Evolutionary conservation across 345 rosid genomes (phyloP), one percentile per base, ranked within the genome.

Genomic region (Boechera retrofracta): DNA sequence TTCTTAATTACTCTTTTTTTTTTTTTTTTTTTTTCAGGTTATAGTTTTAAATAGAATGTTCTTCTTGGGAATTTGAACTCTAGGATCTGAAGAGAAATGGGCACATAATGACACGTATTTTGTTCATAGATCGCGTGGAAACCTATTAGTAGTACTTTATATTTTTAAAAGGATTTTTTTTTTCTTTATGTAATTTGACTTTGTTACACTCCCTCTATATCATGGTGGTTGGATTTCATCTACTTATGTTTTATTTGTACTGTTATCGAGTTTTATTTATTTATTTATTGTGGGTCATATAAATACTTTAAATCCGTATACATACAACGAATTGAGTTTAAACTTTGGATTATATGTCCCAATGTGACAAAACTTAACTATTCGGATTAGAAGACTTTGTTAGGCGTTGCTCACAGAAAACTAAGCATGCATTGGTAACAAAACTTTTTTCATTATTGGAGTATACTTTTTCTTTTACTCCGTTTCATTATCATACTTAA

Each of bases 31-130:
- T 39, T 39, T 36, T 15, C 33, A 29, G 28, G 15, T 53, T 4
- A 42, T 63, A 16, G 15, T 5, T 54, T 13, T 9, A 24, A 59
- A 65, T 16, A 64, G 71, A 63, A 48, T 45, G 71, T 77, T 58
- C 54, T 44, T 33, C 66, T 63, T 77, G 15, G 67, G 45, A 71
- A 63, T 56, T 51, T 71, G 77, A 63, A 77, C 67, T 49, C 36
- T 77, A 52, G 69, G 77, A 64, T 71, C 68, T 21, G 63, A 58
- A 54, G 68, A 60, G 16, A 71, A 16, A 58, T 31, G 58, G 18
- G 41, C 32, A 47, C 52, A 28, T 59, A 57, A 74, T 55, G 36
- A 74, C 55, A 54, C 35, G 16, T 64, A 41, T 53, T 55, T 42
- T 42, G 11, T 54, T 73, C 2, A 45, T 58, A 33, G 33, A 33